These are phyloP conservation scores for Aegilops tauschii DNA, from an alignment of 176 grass and related monocot genomes.

Conservation along the genomic window DNA sequence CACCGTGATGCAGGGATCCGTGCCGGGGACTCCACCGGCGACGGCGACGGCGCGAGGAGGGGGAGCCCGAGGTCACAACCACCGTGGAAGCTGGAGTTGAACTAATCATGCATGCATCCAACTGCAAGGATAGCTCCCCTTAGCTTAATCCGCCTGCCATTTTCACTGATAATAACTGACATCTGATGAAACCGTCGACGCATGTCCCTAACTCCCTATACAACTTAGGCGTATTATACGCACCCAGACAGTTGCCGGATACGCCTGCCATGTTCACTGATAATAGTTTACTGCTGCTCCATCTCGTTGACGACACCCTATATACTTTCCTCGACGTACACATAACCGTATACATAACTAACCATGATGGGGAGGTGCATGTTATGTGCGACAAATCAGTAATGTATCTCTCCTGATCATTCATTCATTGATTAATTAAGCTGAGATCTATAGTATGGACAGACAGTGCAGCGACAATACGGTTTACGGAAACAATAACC, in stretches of 20 bases:
- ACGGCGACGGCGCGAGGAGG: conserved; percentile 38
- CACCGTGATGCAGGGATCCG: conserved; percentile 25
- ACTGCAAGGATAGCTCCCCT: conserved; percentile 20
- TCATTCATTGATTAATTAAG: neutral
- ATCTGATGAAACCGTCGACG: conserved; percentile 45
- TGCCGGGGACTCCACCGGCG: conserved; percentile 48
- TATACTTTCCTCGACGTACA: neutral
- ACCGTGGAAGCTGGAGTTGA: conserved; percentile 49
- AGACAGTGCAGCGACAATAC: conserved; percentile 1
- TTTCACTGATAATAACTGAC: neutral
- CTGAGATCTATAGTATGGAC: neutral
- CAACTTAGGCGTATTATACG: neutral
- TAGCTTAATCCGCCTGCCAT: conserved; percentile 21
- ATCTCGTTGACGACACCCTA: conserved; percentile 16
- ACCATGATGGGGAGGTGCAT: too few relatives aligned
- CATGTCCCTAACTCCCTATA: conserved; percentile 20
- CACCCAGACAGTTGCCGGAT: conserved; percentile 41
- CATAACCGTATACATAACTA: neutral
- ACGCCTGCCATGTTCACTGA: too few relatives aligned
- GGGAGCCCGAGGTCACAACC: conserved; percentile 56
- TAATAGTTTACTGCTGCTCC: conserved; percentile 7
- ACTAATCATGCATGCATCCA: conserved; percentile 30
- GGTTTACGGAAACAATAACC: conserved; percentile 34
- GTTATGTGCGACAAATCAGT: too few relatives aligned
- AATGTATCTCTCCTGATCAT: neutral